Conservation (phyloP, 352 stramenopile species). For the Phytophthora citrophthora region DNA sequence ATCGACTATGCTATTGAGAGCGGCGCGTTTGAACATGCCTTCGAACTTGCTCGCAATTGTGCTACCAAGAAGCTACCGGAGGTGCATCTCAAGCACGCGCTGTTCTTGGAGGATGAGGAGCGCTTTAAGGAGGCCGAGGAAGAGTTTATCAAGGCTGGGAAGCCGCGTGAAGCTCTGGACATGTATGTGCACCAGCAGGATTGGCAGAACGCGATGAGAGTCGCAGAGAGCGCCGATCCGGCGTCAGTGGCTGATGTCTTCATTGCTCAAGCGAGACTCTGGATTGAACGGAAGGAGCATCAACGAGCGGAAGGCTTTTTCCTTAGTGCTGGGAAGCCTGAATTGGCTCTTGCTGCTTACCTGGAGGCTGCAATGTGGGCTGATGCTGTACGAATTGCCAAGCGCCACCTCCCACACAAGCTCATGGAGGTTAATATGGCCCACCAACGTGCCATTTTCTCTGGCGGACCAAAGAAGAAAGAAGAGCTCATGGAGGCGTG, state of each 20-base stretch:
- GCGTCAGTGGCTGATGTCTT: constrained; percentile 91
- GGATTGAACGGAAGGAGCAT: constrained; percentile 88
- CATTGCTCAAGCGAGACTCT: constrained; percentile 89
- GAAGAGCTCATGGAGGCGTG: constrained; percentile 87
- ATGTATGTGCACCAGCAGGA: constrained; percentile 97
- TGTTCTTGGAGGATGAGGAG: constrained; percentile 95
- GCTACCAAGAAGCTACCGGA: constrained; percentile 90
- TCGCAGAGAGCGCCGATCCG: constrained; percentile 92
- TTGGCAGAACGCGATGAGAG: constrained; percentile 91
- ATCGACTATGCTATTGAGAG: constrained; percentile 95
- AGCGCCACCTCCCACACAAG: constrained; percentile 93
- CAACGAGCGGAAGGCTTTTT: constrained; percentile 90
- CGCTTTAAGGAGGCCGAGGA: constrained; percentile 92
- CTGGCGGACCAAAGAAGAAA: constrained; percentile 73
- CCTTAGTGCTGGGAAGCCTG: constrained; percentile 90
- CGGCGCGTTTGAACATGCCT: constrained; percentile 92
- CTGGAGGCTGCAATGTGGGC: constrained; percentile 87
- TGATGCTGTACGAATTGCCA: constrained; percentile 90
- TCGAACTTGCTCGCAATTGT: constrained; percentile 89
- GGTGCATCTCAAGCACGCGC: constrained; percentile 93
- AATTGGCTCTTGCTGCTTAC: constrained; percentile 90
- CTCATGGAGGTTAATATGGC: constrained; percentile 91
- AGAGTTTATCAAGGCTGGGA: constrained; percentile 93
- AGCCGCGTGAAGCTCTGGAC: constrained; percentile 94
- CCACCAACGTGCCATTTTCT: constrained; percentile 84